phyloP scores from a whole-genome alignment of 2,329 filamentous ascomycete genomes.

The Dactylellina leptospora region DNA sequence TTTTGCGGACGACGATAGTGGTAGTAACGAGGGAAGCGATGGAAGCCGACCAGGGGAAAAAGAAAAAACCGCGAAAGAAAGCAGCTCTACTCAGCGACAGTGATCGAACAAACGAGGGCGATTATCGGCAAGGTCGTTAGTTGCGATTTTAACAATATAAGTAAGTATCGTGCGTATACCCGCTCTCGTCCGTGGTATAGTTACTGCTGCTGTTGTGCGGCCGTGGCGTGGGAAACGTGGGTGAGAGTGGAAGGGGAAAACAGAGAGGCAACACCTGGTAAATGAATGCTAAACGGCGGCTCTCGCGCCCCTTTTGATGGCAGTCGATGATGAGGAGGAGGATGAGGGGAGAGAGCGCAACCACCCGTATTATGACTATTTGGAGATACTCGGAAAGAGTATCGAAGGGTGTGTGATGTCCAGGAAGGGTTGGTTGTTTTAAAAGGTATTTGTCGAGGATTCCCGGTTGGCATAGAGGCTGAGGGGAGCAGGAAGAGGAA shows the following conservation, averaged over 20 bases:
- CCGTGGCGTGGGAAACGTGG: conserved; percentile 21
- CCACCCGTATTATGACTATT: neutral
- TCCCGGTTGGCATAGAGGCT: conserved; percentile 30
- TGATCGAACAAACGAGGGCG: conserved; percentile 41
- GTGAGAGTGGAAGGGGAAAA: conserved; percentile 12
- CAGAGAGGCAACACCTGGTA: conserved; percentile 14
- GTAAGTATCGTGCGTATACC: conserved; percentile 1
- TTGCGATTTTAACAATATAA: neutral
- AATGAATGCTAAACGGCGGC: conserved; percentile 29
- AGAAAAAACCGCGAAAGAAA: conserved; percentile 7
- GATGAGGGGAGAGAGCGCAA: neutral
- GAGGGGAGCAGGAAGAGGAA: conserved; percentile 15
- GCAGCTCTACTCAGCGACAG: conserved; percentile 20
- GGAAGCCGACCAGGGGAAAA: conserved; percentile 13
- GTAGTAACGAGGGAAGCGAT: conserved; percentile 2
- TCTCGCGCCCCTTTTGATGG: conserved; percentile 31
- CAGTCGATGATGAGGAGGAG: neutral
- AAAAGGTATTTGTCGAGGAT: conserved; percentile 32
- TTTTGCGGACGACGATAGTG: neutral
- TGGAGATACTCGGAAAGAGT: neutral
- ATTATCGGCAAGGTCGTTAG: conserved; percentile 33
- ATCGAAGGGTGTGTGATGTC: neutral
- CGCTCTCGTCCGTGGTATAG: neutral
- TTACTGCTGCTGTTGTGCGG: neutral
- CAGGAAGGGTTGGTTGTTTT: neutral